Base-by-base conservation (phyloP, 345 rosid species). In the Noccaea caerulescens region DNA sequence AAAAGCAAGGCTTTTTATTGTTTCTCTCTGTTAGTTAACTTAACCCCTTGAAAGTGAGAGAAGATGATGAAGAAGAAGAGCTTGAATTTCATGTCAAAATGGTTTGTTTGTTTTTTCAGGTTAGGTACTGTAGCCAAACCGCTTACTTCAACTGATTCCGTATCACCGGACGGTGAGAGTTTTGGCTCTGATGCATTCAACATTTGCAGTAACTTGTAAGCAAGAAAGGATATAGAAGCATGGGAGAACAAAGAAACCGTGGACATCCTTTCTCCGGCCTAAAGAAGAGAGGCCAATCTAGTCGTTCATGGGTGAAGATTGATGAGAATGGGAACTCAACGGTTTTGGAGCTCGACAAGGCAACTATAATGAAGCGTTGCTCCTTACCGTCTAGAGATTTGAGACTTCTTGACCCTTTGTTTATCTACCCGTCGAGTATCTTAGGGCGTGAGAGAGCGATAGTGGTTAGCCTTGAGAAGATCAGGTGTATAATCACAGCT, bases 381-480 rank as follows among this genome's bases (percentile, higher is more conserved):
- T 89, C 97, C 6, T 80, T 94, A 80, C 99, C 99, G 2, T 84
- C 92, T 0, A 85, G 99, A 43, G 99, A 94, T 78, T 82, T 94
- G 56, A 80, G 99, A 68, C 96, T 94, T 58, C 81, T 94, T 54
- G 99, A 94, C 73, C 99, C 99, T 64, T 80, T 94, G 80, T 93
- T 93, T 78, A 93, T 93, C 30, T 93, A 93, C 73, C 95, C 97
- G 2, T 89, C 97, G 3, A 84, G 96, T 16, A 86, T 93, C 66
- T 77, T 93, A 69, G 93, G 99, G 33, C 84, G 97, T 54, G 99
- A 91, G 83, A 94, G 86, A 81, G 97, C 96, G 12, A 86, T 94
- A 74, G 97, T 91, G 50, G 95, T 88, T 20, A 91, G 84, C 74
- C 96, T 94, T 66, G 97, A 88, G 76, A 94, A 91, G 79, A 87